Conservation (phyloP, 192 early-diverging fungal species). For the Gryganskiella cystojenkinii region DNA sequence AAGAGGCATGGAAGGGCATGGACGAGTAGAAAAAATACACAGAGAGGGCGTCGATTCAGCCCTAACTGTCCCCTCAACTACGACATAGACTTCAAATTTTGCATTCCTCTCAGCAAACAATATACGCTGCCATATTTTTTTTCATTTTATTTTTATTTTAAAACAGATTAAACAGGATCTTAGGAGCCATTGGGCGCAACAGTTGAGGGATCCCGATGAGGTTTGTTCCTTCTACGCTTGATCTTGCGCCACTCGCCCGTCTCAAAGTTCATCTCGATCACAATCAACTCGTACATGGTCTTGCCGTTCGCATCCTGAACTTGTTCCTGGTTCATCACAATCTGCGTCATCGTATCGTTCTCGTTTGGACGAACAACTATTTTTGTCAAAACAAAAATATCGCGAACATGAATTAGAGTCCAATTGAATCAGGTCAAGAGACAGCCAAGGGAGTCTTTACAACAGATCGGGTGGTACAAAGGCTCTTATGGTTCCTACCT, state of each 20-base stretch:
- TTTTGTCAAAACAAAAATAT: neutral
- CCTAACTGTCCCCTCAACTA: neutral
- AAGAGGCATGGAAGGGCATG: conserved; percentile 65
- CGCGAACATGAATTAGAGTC: too few relatives aligned
- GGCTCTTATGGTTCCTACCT: conserved; percentile 15
- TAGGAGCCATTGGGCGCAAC: neutral
- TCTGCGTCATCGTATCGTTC: conserved; percentile 36
- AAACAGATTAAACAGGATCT: too few relatives aligned
- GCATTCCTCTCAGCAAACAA: too few relatives aligned
- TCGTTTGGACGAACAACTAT: conserved; percentile 44
- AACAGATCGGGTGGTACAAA: neutral
- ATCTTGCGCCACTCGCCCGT: conserved; percentile 54
- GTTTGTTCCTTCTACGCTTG: conserved; percentile 31
- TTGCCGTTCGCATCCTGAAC: conserved; percentile 36
- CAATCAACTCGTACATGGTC: conserved; percentile 42
- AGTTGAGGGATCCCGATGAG: conserved; percentile 2
- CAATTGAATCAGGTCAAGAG: too few relatives aligned
- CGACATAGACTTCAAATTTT: neutral
- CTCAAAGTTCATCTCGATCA: conserved; percentile 55
- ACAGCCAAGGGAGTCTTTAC: too few relatives aligned
- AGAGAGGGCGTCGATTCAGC: too few relatives aligned
- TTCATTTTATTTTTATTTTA: too few relatives aligned
- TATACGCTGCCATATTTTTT: too few relatives aligned
- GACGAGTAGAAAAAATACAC: conserved; percentile 42
- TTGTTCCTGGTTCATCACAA: conserved; percentile 52